Evolutionary conservation across 768 basidiomycete species (phyloP).

Genomic region (Cyclocybe aegerita): DNA sequence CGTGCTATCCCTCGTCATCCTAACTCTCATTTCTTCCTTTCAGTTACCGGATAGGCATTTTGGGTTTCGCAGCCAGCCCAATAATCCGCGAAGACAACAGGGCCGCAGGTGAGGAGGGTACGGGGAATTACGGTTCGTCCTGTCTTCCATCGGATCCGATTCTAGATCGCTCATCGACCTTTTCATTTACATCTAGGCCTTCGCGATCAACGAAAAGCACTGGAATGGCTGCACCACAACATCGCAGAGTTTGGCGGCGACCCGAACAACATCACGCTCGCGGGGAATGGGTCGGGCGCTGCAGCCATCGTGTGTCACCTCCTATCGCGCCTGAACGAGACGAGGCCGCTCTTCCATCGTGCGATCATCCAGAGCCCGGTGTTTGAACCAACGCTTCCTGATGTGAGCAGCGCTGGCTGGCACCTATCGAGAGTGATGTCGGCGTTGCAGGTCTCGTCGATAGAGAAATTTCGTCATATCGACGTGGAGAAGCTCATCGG

Average conservation of each 20-base stretch:
- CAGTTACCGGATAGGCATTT: constrained; percentile 75
- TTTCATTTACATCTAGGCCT: constrained; percentile 39
- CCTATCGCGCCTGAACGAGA: constrained; percentile 61
- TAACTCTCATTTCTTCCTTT: constrained; percentile 1
- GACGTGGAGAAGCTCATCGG: constrained; percentile 56
- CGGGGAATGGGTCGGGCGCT: constrained; percentile 51
- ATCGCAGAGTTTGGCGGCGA: constrained; percentile 71
- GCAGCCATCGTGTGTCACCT: constrained; percentile 63
- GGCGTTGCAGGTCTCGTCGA: constrained; percentile 47
- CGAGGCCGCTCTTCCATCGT: constrained; percentile 63
- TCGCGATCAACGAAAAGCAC: constrained; percentile 60
- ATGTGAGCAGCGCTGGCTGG: constrained; percentile 60
- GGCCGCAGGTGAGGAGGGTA: constrained; percentile 62
- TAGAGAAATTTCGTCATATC: constrained; percentile 64
- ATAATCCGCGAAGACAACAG: constrained; percentile 69
- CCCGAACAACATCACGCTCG: constrained; percentile 54
- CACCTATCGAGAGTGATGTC: constrained; percentile 66
- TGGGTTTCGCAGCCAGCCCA: constrained; percentile 73
- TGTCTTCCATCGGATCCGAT: neutral
- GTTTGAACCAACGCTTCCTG: constrained; percentile 60
- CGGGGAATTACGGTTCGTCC: constrained; percentile 72
- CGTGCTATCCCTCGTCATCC: neutral
- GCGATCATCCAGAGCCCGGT: constrained; percentile 76
- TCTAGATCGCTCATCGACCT: constrained; percentile 5
- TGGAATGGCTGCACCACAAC: constrained; percentile 62